These are phyloP conservation scores for Paraglomus occultum DNA, from an alignment of 192 early-diverging fungal genomes.

Conservation along the genomic window DNA sequence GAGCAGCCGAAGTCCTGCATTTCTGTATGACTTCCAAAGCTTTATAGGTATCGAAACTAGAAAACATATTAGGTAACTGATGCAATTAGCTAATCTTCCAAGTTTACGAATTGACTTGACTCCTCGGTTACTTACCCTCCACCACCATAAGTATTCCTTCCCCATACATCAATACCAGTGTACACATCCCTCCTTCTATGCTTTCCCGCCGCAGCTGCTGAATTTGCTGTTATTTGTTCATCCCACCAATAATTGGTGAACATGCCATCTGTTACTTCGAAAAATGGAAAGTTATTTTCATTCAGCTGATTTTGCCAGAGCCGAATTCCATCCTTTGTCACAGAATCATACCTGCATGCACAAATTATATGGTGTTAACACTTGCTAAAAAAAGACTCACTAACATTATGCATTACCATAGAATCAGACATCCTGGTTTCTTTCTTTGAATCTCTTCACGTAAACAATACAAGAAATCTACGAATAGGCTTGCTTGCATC, in stretches of 20 bases:
- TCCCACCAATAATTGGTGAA: slow-evolving; percentile 37
- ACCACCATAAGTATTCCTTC: slow-evolving; percentile 56
- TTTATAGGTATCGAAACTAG: slow-evolving; percentile 32
- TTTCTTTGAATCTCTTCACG: slow-evolving; percentile 42
- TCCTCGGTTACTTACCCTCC: slow-evolving; percentile 36
- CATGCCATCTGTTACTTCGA: slow-evolving; percentile 50
- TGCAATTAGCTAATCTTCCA: background rate
- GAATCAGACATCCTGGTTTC: slow-evolving; percentile 48
- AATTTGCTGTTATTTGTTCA: slow-evolving; percentile 32
- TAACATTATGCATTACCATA: slow-evolving; percentile 55
- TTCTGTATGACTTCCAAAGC: slow-evolving; percentile 49
- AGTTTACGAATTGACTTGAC: background rate
- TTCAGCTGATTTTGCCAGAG: slow-evolving; percentile 60
- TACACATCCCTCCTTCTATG: slow-evolving; percentile 47
- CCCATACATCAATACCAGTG: slow-evolving; percentile 69
- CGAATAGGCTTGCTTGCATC: slow-evolving; percentile 29
- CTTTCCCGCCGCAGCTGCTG: slow-evolving; percentile 36
- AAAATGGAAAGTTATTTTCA: slow-evolving; percentile 51
- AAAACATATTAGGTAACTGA: slow-evolving; percentile 32
- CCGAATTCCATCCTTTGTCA: slow-evolving; percentile 48
- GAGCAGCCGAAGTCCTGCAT: slow-evolving; percentile 46
- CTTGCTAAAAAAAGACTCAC: too few species aligned
- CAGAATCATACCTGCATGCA: slow-evolving; percentile 49
- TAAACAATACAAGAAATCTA: slow-evolving; percentile 49
- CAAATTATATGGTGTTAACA: too few species aligned